Percentiles rank a stretch among this genome's conserved stretches.
Conservation (phyloP, 106 monocot genomes). For the Dioscorea zingiberensis region DNA sequence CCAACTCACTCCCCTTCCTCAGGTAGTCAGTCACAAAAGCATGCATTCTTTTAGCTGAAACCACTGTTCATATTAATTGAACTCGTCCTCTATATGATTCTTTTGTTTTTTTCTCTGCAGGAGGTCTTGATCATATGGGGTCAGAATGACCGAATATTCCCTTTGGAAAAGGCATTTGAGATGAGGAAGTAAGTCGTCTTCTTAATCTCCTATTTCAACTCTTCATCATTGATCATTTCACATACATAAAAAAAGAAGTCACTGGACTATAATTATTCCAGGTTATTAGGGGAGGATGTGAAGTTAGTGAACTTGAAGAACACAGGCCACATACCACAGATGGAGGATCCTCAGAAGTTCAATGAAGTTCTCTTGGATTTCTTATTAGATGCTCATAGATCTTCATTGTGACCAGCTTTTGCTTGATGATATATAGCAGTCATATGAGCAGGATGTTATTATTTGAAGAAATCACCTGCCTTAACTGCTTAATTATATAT, state of each 20-base stretch:
- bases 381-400: slow-evolving; percentile 14
- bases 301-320: slow-evolving; percentile 39
- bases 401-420: slow-evolving; percentile 17
- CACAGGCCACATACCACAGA: slow-evolving; percentile 45
- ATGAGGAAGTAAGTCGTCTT: slow-evolving; percentile 8
- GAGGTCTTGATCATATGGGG: slow-evolving; percentile 42
- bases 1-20: slow-evolving; percentile 41
- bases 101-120: slow-evolving; percentile 9
- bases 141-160: slow-evolving; percentile 35
- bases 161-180: slow-evolving; percentile 17
- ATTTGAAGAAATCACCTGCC: no score
- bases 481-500: no score
- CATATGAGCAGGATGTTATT: no score
- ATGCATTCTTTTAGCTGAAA: neutral
- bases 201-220: neutral
- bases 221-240: no score
- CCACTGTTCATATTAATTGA: neutral
- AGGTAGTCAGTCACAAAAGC: slow-evolving; percentile 9
- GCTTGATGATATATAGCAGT: no score
- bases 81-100: no score
- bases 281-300: slow-evolving; percentile 46
- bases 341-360: slow-evolving; percentile 35
- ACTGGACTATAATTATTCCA: slow-evolving; percentile 9
- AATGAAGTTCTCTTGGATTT: slow-evolving; percentile 40
- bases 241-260: no score